A percentile compares a stretch with the other conserved stretches of the same genome.
Conservation (phyloP, 2,329 filamentous ascomycete genomes). For the Ophiobolus disseminans region DNA sequence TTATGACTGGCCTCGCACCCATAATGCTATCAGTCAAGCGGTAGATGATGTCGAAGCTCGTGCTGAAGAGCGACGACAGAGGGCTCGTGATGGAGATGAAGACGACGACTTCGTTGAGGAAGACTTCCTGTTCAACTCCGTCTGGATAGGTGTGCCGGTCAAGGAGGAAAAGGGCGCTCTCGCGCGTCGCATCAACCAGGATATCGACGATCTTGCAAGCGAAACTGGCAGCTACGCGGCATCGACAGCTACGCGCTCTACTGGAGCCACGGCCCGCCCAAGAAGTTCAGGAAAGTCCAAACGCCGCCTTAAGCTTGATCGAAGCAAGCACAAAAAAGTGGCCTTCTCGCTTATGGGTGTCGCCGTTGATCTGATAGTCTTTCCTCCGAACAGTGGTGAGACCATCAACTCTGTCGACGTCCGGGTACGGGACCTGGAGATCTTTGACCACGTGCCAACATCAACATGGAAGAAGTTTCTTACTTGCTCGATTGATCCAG, state of each 20-base stretch:
- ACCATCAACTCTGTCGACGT: constrained; percentile 88
- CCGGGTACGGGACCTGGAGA: constrained; percentile 80
- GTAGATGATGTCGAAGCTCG: constrained; percentile 86
- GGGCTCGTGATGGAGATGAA: constrained; percentile 68
- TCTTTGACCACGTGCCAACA: constrained; percentile 92
- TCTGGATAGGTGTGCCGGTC: constrained; percentile 91
- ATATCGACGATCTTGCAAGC: constrained; percentile 83
- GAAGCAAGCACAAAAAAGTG: constrained; percentile 93
- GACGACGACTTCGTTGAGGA: constrained; percentile 73
- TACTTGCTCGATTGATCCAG: constrained; percentile 87
- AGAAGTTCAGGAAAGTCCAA: constrained; percentile 50
- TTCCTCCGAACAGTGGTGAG: constrained; percentile 77
- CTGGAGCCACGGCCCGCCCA: constrained; percentile 49
- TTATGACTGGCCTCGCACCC: constrained; percentile 92
- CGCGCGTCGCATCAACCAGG: constrained; percentile 81
- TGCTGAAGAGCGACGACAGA: constrained; percentile 74
- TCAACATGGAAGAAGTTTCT: constrained; percentile 99
- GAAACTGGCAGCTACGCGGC: constrained; percentile 91
- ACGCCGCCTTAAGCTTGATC: constrained; percentile 73
- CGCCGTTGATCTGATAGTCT: constrained; percentile 80
- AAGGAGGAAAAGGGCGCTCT: constrained; percentile 86
- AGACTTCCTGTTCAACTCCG: constrained; percentile 97
- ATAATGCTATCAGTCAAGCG: constrained; percentile 84
- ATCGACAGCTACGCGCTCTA: constrained; percentile 55
- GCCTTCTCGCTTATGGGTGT: constrained; percentile 90